Evolutionary conservation across 495 filamentous ascomycete species (phyloP), one percentile per base, ranked within the genome.

Genomic region (Tuber umbilicatum): DNA sequence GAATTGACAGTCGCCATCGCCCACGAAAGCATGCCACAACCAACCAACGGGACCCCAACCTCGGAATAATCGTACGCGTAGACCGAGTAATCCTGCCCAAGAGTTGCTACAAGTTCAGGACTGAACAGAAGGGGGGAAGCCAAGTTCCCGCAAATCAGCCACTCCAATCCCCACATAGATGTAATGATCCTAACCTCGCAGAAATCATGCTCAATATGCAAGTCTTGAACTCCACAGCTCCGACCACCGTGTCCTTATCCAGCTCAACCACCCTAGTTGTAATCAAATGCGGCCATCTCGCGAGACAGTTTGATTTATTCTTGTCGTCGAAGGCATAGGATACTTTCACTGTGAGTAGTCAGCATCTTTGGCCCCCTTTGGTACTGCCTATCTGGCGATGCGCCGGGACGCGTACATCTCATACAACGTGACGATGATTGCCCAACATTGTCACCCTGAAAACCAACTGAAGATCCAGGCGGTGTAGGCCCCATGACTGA

Each of bases 1-100:
- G 73, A 71, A n/a, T 78, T 73, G 71, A 85, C 82, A 70, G 87
- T 82, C 43, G 90, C 89, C 70, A 99, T 86, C 43, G 90, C 90
- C 89, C 91, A 91, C 74, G 95, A 98, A 37, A 99, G 87, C 92
- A 98, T 92, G 73, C 95, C 95, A 83, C 97, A 96, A 27, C 95
- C 95, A 17, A 97, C 94, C 73, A 97, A 88, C 69, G 95, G 95
- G 9, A 90, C 91, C 76, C 97, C 94, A 73, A 91, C 91, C 84
- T 99, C 95, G 10, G 95, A 98, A 84, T 93, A 98, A 81, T 99
- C 95, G 84, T 92, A 94, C 35, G 95, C 94, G 84, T 99, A 99
- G 73, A 99, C 90, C 19, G 93, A 97, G 81, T 96, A 98, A 84
- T 99, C 96, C 76, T 90, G 92, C 72, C 93, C 93, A 47, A 91